Percentiles rank a stretch among this genome's conserved stretches.
Conservation (phyloP, 208 protist genomes). For the Borovskyia barvae region DNA sequence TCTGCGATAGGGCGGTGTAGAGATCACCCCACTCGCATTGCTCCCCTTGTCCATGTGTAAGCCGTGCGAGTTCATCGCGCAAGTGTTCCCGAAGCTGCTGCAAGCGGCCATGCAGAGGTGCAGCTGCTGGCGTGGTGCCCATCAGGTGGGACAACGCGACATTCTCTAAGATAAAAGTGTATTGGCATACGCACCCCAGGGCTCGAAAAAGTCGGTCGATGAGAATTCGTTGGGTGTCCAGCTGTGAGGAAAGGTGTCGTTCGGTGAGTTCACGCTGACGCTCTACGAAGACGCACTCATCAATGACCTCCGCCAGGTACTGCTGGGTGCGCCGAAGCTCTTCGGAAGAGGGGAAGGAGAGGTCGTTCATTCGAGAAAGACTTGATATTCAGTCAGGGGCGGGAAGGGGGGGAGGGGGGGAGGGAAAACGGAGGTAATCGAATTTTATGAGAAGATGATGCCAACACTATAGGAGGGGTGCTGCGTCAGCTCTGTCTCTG, state of each 20-base stretch:
- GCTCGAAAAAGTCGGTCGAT: constrained; percentile 19
- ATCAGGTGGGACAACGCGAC: constrained; percentile 10
- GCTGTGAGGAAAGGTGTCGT: constrained; percentile 23
- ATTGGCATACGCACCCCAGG: constrained; percentile 15
- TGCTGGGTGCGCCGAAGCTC: constrained; percentile 34
- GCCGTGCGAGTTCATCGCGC: not conserved
- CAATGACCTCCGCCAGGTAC: constrained; percentile 67
- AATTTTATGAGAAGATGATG: not conserved
- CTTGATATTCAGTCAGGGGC: too few species aligned
- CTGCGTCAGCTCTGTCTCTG: too few species aligned
- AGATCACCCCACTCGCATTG: too few species aligned
- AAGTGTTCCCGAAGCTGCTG: not conserved
- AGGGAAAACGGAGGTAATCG: not conserved
- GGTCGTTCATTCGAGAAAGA: constrained; percentile 1
- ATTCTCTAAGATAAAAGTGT: constrained; percentile 13
- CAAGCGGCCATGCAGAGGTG: not conserved
- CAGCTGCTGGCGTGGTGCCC: not conserved
- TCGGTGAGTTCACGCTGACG: constrained; percentile 51
- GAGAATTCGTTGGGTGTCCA: constrained; percentile 20
- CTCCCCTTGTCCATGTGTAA: too few species aligned
- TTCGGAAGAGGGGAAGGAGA: not conserved
- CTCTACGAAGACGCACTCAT: constrained; percentile 76
- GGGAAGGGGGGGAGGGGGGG: too few species aligned
- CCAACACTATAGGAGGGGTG: too few species aligned
- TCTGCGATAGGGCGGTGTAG: too few species aligned